Base-by-base conservation (phyloP, 306 rosid genomes). In the Medicago ruthenica region DNA sequence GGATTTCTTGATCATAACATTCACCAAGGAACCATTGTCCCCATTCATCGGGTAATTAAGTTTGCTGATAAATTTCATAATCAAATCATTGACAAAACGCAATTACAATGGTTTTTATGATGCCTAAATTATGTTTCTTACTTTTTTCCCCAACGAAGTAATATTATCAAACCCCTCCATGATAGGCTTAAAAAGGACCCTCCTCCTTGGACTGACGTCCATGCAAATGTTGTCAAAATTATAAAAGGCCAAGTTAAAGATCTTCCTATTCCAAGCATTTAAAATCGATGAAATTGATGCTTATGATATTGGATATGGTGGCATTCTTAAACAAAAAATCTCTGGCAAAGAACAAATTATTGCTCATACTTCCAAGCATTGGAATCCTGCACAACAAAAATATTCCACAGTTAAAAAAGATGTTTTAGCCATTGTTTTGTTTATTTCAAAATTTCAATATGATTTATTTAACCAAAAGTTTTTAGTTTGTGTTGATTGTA, bases 401-500 rank as follows among this genome's bases (percentile, higher is more conserved):
- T 12, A 22, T 4, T 58, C 40, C 3, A 9, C 5, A 1, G 5
- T 55, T 24, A 4, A 13, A 59, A 22, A 59, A 22, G 17, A 16
- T 22, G 39, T 59, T 24, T 59, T 60, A 13, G 41, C 10, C 1
- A 60, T 60, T 13, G 41, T 39, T 60, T 60, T 60, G 2, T 60
- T 18, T 15, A 60, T 60, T 60, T 60, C 40, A 60, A 60, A 57
- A 57, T 57, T 57, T 8, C 36, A 57, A 57, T 21, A 14, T 21
- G n/a, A 57, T 20, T 21, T 57, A 31, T 4, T 60, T 1, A 60
- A 60, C 6, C 18, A 60, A 60, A 60, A 60, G 18, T 60, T 60
- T 60, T 27, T 60, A 12, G 66, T n/a, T n/a, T n/a, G n/a, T n/a
- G n/a, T n/a, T n/a, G n/a, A n/a, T 50, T 50, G 55, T 50, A 50